phyloP scores from a whole-genome alignment of 305 asterid genomes.

The Vinca major region DNA sequence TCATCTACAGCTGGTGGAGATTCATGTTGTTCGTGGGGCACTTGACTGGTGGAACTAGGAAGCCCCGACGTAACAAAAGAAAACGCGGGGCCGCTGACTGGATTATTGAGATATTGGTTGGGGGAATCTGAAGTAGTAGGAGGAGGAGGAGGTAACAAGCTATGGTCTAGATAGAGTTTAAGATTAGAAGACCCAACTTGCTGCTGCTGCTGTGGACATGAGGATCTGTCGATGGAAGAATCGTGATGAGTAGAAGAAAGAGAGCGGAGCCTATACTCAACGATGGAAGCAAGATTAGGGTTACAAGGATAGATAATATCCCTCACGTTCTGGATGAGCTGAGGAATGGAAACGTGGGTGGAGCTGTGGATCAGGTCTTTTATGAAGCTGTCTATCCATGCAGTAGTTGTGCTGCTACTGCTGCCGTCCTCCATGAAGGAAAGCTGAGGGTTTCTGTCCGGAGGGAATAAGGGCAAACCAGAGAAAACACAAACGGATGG shows the following conservation, averaged over 20 bases:
- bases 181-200: conserved; percentile 1
- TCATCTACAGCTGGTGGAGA: conserved; percentile 13
- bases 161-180: conserved; percentile 7
- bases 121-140: conserved; percentile 13
- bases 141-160: conserved; percentile 15
- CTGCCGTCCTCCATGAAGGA: no score
- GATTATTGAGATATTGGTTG: conserved; percentile 16
- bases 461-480: conserved; percentile 85
- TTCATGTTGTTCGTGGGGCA: conserved; percentile 17
- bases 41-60: conserved; percentile 6
- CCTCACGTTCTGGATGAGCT: conserved; percentile 80
- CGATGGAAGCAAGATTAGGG: conserved; percentile 74
- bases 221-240: no score
- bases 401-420: conserved; percentile 32
- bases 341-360: conserved; percentile 63
- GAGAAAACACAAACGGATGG: conserved; percentile 75
- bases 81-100: conserved; percentile 7
- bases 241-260: conserved; percentile 24
- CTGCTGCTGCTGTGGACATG: no score
- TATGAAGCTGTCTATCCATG: conserved; percentile 88
- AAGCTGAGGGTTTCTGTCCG: conserved; percentile 29
- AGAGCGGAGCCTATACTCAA: conserved; percentile 74
- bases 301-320: conserved; percentile 88
- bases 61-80: conserved; percentile 14
- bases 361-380: conserved; percentile 74